Evolutionary conservation across 306 rosid species (phyloP).

Genomic region (Coriaria nepalensis): DNA sequence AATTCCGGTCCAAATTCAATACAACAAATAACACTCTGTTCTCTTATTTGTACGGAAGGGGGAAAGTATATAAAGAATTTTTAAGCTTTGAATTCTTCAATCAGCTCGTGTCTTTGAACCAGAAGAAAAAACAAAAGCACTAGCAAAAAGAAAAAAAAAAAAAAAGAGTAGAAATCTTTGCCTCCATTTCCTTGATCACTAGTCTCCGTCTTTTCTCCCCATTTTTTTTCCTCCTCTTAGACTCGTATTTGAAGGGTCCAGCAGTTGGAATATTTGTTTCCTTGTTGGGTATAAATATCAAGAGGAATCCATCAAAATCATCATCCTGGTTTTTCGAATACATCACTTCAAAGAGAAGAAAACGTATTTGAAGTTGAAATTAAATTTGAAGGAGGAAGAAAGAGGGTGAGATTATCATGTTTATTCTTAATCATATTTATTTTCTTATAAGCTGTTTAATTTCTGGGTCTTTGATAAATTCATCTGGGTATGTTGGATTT

Average conservation of each 20-base stretch:
- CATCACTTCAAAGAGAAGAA: background rate
- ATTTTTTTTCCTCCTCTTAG: slow-evolving; percentile 1
- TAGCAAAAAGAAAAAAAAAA: slow-evolving; percentile 3
- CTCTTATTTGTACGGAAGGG: background rate
- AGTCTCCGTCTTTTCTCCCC: slow-evolving; percentile 29
- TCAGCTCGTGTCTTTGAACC: slow-evolving; percentile 38
- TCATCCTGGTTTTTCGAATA: background rate
- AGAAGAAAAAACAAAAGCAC: slow-evolving; percentile 5
- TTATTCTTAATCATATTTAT: no score
- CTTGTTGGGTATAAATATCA: slow-evolving; percentile 8
- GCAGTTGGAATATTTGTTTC: slow-evolving; percentile 1
- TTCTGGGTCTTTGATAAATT: no score
- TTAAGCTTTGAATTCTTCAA: slow-evolving; percentile 48
- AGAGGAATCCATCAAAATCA: slow-evolving; percentile 2
- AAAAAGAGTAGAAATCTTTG: background rate
- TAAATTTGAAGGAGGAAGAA: no score
- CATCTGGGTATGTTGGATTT: no score
- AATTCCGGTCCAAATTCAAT: background rate
- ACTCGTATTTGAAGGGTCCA: slow-evolving; percentile 40
- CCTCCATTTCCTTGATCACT: slow-evolving; percentile 1
- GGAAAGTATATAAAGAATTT: slow-evolving; percentile 9
- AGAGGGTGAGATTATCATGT: no score
- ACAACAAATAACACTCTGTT: slow-evolving; percentile 4
- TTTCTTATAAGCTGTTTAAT: no score
- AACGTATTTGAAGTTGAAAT: background rate